Base-by-base conservation (phyloP, 2,329 filamentous ascomycete genomes). In the Pseudocercospora fuligena region DNA sequence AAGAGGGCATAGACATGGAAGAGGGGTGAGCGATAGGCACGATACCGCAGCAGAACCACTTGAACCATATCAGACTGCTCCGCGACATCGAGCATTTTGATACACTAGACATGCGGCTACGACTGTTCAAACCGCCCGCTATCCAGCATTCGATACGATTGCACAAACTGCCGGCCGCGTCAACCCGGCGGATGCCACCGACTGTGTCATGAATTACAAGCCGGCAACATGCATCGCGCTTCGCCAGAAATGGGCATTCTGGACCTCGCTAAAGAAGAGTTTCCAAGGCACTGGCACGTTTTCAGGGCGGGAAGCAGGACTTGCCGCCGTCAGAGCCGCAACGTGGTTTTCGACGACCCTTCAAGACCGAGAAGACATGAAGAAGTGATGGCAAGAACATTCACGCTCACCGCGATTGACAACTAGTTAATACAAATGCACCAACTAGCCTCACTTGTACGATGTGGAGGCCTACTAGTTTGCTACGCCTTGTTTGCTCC, bases 1-100 rank as follows among this genome's bases (percentile, higher is more conserved):
- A 74, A 36, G 73, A 73, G 40, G 73, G 71, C 14, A 12, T 70
- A 27, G 70, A 60, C 46, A 57, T 74, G 54, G 69, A 68, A 7
- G 69, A 73, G 43, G 70, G 66, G 29, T 74, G 72, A 72, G 51
- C 53, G 49, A 49, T 31, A 16, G 51, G 31, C 12, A 47, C 23
- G 36, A 36, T 19, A 58, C 29, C 23, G 16, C 40, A 43, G 40
- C 16, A 9, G 2, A 2, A 19, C 14, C 40, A 33, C 16, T 16
- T 12, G 3, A 33, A 1, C 11, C 27, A 1, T 3, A 16, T 12
- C 14, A 16, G 51, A 14, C 12, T 11, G 23, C 16, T n/a, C 25
- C 9, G 51, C 27, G 47, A 51, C 7, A 9, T 25, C 8, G 5
- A 51, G 23, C 23, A 11, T 9, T 9, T 16, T 16, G 47, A 27